Percentiles rank a stretch among this genome's conserved stretches.
These are phyloP conservation scores for Tetrahymena thermophila DNA, from an alignment of 73 alveolate species.

Conservation along the genomic window DNA sequence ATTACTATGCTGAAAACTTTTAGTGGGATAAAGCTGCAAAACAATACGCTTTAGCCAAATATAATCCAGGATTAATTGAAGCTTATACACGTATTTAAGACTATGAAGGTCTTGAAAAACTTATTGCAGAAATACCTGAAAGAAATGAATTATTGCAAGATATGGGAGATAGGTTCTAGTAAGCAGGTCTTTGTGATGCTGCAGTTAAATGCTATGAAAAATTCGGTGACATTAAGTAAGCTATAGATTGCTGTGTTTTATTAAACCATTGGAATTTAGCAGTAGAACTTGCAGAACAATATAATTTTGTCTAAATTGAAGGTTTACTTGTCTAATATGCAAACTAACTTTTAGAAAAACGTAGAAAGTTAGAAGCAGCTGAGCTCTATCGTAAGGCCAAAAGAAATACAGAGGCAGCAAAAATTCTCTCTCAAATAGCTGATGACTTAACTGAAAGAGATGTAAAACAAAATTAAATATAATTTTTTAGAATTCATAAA, in stretches of 20 bases:
- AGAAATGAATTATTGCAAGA: conserved; percentile 69
- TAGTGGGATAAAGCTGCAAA: conserved; percentile 80
- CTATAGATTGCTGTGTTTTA: conserved; percentile 96
- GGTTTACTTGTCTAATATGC: conserved; percentile 95
- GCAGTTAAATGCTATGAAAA: conserved; percentile 95
- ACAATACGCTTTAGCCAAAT: conserved; percentile 67
- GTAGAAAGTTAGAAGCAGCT: conserved; percentile 95
- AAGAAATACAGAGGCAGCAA: conserved; percentile 98
- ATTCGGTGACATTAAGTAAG: conserved; percentile 95
- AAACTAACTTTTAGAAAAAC: conserved; percentile 91
- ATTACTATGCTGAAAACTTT: conserved; percentile 62
- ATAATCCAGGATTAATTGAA: conserved; percentile 74
- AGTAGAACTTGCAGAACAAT: conserved; percentile 98
- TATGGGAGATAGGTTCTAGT: conserved; percentile 88
- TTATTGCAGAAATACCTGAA: conserved; percentile 76
- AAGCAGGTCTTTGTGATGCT: conserved; percentile 87
- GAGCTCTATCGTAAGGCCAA: conserved; percentile 98
- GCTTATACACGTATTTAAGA: conserved; percentile 85
- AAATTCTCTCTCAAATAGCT: conserved; percentile 82
- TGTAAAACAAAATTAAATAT: no score
- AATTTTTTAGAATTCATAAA: neutral
- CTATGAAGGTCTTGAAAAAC: conserved; percentile 58
- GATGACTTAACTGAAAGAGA: conserved; percentile 76
- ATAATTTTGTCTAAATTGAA: conserved; percentile 97
- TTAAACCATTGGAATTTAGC: conserved; percentile 98